Percentiles rank a stretch among this genome's conserved stretches.
These are phyloP conservation scores for Verticillium zaregamsianum DNA, from an alignment of 2,329 filamentous ascomycete genomes.

Conservation along the genomic window DNA sequence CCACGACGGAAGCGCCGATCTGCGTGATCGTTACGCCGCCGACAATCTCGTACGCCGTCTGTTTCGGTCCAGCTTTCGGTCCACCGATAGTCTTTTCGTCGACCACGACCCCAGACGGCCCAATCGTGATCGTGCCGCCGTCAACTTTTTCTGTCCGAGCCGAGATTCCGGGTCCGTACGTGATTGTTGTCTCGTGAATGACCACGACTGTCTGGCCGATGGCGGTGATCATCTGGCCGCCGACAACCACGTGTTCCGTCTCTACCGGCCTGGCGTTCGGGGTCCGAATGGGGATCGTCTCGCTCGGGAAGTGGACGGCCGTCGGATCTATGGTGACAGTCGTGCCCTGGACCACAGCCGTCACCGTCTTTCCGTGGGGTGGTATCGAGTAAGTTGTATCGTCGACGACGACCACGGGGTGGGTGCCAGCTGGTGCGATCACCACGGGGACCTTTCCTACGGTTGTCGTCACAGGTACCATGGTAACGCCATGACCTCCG, in stretches of 20 bases:
- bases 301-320: slow-evolving; percentile 23
- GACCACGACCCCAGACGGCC: slow-evolving; percentile 36
- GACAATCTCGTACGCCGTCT: slow-evolving; percentile 41
- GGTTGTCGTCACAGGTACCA: slow-evolving; percentile 26
- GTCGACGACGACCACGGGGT: slow-evolving; percentile 34
- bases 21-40: slow-evolving; percentile 50
- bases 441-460: slow-evolving; percentile 36
- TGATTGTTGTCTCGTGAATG: slow-evolving; percentile 38
- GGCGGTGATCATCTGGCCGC: slow-evolving; percentile 43
- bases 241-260: slow-evolving; percentile 40
- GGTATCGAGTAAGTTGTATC: slow-evolving; percentile 38
- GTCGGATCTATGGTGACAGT: slow-evolving; percentile 28
- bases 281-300: slow-evolving; percentile 26
- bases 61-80: slow-evolving; percentile 23
- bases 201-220: slow-evolving; percentile 36
- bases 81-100: slow-evolving; percentile 41
- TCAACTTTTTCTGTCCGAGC: slow-evolving; percentile 36
- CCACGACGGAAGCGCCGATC: slow-evolving; percentile 40
- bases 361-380: slow-evolving; percentile 23
- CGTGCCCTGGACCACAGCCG: slow-evolving; percentile 26
- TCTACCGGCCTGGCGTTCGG: slow-evolving; percentile 9
- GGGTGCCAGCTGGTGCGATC: slow-evolving; percentile 26
- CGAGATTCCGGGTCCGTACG: slow-evolving; percentile 34
- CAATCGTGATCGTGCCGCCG: slow-evolving; percentile 48
- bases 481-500: background rate